Percentiles rank a stretch among this genome's conserved stretches.
Conservation (phyloP, 164 flowering plant genomes). For the Vitis riparia region DNA sequence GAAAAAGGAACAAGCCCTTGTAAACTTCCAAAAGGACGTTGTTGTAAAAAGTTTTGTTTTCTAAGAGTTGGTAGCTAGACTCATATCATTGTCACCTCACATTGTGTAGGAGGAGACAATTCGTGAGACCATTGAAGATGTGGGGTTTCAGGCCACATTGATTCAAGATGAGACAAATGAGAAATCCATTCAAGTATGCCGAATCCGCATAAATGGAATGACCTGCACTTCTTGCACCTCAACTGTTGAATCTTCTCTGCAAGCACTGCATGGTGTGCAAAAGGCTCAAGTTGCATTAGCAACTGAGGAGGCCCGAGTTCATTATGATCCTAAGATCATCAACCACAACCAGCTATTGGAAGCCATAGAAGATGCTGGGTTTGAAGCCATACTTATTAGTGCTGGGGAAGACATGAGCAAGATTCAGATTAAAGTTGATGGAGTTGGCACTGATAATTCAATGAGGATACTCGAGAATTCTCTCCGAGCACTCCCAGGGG, state of each 20-base stretch:
- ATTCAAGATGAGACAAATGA: slow-evolving; percentile 45
- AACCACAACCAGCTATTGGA: slow-evolving; percentile 40
- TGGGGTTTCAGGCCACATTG: slow-evolving; percentile 64
- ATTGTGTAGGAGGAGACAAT: slow-evolving; percentile 64
- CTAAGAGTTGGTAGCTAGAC: slow-evolving; percentile 38
- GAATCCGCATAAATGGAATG: slow-evolving; percentile 74
- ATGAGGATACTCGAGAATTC: slow-evolving; percentile 49
- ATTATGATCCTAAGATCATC: slow-evolving; percentile 52
- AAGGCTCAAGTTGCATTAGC: slow-evolving; percentile 77
- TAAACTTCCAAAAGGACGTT: too few species aligned
- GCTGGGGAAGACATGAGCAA: slow-evolving; percentile 62
- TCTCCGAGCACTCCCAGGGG: slow-evolving; percentile 72
- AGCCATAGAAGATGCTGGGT: slow-evolving; percentile 67
- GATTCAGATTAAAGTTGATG: slow-evolving; percentile 64
- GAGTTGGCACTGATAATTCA: slow-evolving; percentile 37
- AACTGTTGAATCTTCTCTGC: slow-evolving; percentile 59
- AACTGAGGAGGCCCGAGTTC: slow-evolving; percentile 76
- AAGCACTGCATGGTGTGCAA: slow-evolving; percentile 52
- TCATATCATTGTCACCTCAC: background rate
- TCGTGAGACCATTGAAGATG: slow-evolving; percentile 76
- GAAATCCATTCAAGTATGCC: slow-evolving; percentile 41
- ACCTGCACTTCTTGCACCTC: slow-evolving; percentile 82
- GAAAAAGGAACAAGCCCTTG: too few species aligned
- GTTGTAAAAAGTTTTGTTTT: too few species aligned
- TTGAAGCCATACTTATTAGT: slow-evolving; percentile 66